Conservation (phyloP, 2,329 filamentous ascomycete genomes). For the Cytospora piceicola region DNA sequence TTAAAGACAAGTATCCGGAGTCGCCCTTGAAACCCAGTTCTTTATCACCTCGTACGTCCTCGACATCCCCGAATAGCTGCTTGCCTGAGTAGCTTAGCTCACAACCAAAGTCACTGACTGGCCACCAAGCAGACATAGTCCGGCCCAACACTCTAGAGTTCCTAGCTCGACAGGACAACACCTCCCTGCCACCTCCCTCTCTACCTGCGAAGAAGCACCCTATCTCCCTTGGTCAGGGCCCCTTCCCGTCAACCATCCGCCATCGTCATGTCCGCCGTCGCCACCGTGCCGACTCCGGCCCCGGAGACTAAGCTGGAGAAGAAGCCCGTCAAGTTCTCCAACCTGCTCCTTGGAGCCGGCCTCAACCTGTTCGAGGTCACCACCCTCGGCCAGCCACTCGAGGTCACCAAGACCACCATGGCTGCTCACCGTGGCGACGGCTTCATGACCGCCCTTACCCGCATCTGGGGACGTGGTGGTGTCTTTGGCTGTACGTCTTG, state of each 20-base stretch:
- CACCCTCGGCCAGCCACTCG: constrained; percentile 76
- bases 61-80: not conserved
- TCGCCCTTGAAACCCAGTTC: not conserved
- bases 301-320: constrained; percentile 74
- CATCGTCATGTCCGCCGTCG: constrained; percentile 66
- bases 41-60: not conserved
- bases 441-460: constrained; percentile 78
- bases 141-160: not conserved
- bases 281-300: constrained; percentile 51
- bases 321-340: constrained; percentile 99
- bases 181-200: constrained; percentile 30
- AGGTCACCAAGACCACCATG: constrained; percentile 99
- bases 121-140: not conserved
- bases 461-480: constrained; percentile 94
- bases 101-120: not conserved
- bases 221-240: constrained; percentile 98
- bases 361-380: constrained; percentile 93
- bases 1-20: not conserved
- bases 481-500: constrained; percentile 82
- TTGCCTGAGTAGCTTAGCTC: not conserved
- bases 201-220: constrained; percentile 78
- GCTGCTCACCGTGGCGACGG: constrained; percentile 91
- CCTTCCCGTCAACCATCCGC: constrained; percentile 49
- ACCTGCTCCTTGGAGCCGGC: constrained; percentile 89
- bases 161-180: not conserved